These are phyloP conservation scores for Mrakia gelida DNA, from an alignment of 768 basidiomycete species.

Conservation along the genomic window DNA sequence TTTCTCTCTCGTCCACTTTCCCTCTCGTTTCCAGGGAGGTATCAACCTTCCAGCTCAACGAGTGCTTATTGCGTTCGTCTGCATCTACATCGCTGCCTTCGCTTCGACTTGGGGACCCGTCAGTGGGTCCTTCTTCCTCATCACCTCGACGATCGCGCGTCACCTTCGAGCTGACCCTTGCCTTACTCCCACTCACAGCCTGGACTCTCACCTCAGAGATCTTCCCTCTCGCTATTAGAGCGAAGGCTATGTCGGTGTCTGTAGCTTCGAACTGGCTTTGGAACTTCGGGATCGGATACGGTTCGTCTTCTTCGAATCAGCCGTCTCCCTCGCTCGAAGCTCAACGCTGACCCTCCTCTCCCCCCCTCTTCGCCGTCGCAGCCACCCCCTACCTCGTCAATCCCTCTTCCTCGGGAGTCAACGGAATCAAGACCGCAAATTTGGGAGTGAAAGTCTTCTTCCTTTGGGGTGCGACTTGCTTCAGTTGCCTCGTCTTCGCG, in stretches of 20 bases:
- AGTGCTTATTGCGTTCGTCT: constrained; percentile 54
- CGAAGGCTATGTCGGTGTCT: constrained; percentile 74
- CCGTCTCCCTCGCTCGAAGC: constrained; percentile 57
- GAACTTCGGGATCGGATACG: constrained; percentile 15
- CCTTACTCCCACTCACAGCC: constrained; percentile 36
- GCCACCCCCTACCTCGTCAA: constrained; percentile 35
- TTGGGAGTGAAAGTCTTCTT: constrained; percentile 75
- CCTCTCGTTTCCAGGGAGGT: constrained; percentile 36
- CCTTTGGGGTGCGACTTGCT: constrained; percentile 68
- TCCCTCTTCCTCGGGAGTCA: constrained; percentile 25
- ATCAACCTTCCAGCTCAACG: constrained; percentile 57
- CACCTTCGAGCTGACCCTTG: background rate
- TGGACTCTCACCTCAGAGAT: constrained; percentile 60
- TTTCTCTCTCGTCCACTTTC: no score
- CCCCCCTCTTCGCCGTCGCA: constrained; percentile 41
- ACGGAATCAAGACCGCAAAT: constrained; percentile 20
- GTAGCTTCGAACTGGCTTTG: constrained; percentile 51
- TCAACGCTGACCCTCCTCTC: background rate
- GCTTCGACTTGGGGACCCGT: background rate
- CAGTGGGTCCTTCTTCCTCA: no score
- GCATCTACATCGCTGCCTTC: constrained; percentile 30
- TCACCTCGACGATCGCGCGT: no score
- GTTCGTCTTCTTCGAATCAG: background rate
- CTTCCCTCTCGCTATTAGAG: constrained; percentile 74
- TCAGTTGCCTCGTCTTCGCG: constrained; percentile 67